Evolutionary conservation across 2,329 filamentous ascomycete genomes (phyloP).

Genomic region (Pyrenophora graminea): DNA sequence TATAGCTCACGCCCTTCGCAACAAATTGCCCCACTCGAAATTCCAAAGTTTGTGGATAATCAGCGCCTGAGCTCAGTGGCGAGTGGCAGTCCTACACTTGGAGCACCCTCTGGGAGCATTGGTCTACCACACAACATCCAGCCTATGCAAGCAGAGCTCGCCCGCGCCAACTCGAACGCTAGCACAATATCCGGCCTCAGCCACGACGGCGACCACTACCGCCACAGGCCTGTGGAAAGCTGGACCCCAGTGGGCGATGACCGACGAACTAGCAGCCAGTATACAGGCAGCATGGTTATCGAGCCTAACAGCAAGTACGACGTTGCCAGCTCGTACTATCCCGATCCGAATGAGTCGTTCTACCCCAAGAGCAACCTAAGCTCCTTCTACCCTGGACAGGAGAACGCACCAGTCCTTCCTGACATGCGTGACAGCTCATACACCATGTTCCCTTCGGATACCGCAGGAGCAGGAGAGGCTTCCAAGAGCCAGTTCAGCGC

Average conservation of each 20-base stretch:
- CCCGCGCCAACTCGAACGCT: slow-evolving; percentile 43
- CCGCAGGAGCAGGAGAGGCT: slow-evolving; percentile 20
- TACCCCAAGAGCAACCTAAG: slow-evolving; percentile 61
- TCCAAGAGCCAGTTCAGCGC: slow-evolving; percentile 33
- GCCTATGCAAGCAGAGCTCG: slow-evolving; percentile 47
- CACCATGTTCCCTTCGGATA: slow-evolving; percentile 36
- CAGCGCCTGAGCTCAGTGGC: slow-evolving; percentile 68
- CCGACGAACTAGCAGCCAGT: slow-evolving; percentile 50
- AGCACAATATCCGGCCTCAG: slow-evolving; percentile 42
- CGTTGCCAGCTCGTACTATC: slow-evolving; percentile 57
- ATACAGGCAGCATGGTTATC: slow-evolving; percentile 50
- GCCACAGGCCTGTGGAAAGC: slow-evolving; percentile 36
- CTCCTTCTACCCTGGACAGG: slow-evolving; percentile 48
- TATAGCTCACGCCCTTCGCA: slow-evolving; percentile 68
- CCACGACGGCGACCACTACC: slow-evolving; percentile 38
- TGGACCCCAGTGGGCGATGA: slow-evolving; percentile 45
- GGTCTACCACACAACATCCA: slow-evolving; percentile 42
- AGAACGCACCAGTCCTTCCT: slow-evolving; percentile 56
- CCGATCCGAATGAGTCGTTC: slow-evolving; percentile 40
- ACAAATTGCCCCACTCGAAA: slow-evolving; percentile 67
- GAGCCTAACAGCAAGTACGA: slow-evolving; percentile 52
- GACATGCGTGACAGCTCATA: slow-evolving; percentile 65
- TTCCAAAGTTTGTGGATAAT: slow-evolving; percentile 55
- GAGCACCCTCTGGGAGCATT: slow-evolving; percentile 54
- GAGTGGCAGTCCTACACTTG: slow-evolving; percentile 71